Evolutionary conservation across 192 early-diverging fungal genomes (phyloP), one percentile per base, ranked within the genome.

Genomic region (Funneliformis geosporum): DNA sequence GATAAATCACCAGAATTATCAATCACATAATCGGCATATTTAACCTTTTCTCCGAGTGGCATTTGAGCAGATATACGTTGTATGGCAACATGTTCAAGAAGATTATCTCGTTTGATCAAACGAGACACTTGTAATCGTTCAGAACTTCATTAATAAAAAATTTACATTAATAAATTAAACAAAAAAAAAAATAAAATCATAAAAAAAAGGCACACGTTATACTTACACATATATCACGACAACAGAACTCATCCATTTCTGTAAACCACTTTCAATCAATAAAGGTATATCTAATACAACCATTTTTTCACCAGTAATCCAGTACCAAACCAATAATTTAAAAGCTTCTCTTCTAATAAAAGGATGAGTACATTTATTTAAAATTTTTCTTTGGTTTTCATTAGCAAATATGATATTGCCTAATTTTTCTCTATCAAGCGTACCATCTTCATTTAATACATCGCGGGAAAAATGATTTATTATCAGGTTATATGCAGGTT

Each of bases 231-330:
- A 96, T 4, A 98, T 92, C 2, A 98, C 96, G 28, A 94, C 85
- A 9, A 90, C 90, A 7, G 85, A 80, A 50, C 89, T 89, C 38
- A 97, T 91, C 76, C 91, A 90, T 61, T 85, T 85, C 80, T 94
- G 86, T 74, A 98, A 80, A 16, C 93, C 90, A 18, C 92, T 89
- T 80, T 99, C 98, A 68, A 95, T 92, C 73, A 99, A 87, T 62
- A 99, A 84, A n/a, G 98, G 98, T 1, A 94, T 94, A 83, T 99
- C 98, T 60, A 98, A 86, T 2, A 99, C 87, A 12, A 94, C 93
- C 16, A 96, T 64, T 7, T 85, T 79, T 3, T 91, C 81, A 2
- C 94, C 95, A 3, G 80, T 84, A 7, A 96, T 70, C 85, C 95
- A 99, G 44, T 87, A 82, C 40, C 84, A 76, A 39, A 96, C 81